phyloP scores from a whole-genome alignment of 495 filamentous ascomycete species.

The Bathelium albidoporum region DNA sequence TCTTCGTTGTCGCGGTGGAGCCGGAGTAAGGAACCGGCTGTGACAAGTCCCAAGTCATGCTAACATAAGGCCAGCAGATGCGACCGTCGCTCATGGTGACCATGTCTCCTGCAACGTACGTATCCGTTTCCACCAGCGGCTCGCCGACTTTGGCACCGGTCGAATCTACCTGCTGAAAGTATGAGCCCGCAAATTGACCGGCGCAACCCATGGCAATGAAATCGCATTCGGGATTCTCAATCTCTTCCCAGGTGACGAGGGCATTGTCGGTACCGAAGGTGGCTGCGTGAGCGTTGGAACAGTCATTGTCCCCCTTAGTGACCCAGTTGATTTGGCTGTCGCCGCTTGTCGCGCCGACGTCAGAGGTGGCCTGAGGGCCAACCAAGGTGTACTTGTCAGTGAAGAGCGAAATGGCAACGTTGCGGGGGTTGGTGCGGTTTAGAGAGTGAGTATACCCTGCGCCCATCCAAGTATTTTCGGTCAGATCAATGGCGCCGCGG shows the following conservation, averaged over 20 bases:
- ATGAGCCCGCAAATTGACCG: slow-evolving; percentile 40
- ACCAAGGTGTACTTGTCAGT: slow-evolving; percentile 41
- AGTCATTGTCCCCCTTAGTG: slow-evolving; percentile 37
- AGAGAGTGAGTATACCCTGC: slow-evolving; percentile 36
- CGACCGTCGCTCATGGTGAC: slow-evolving; percentile 36
- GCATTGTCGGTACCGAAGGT: slow-evolving; percentile 37
- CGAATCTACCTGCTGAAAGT: slow-evolving; percentile 40
- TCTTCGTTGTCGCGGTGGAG: slow-evolving; percentile 13
- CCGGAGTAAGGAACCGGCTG: slow-evolving; percentile 11
- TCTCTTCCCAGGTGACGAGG: slow-evolving; percentile 45
- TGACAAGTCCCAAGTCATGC: slow-evolving; percentile 39
- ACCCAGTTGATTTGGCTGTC: slow-evolving; percentile 46
- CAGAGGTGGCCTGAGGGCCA: slow-evolving; percentile 37
- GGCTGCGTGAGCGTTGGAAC: slow-evolving; percentile 44
- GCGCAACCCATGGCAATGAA: slow-evolving; percentile 43
- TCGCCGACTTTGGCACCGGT: slow-evolving; percentile 35
- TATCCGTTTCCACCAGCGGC: slow-evolving; percentile 31
- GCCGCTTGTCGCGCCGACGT: slow-evolving; percentile 38
- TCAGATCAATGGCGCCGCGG: slow-evolving; percentile 41
- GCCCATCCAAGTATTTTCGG: slow-evolving; percentile 42
- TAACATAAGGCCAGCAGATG: slow-evolving; percentile 48
- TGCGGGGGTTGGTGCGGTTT: slow-evolving; percentile 41
- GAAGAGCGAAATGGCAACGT: slow-evolving; percentile 41
- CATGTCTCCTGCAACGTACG: slow-evolving; percentile 46
- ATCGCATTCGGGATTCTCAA: slow-evolving; percentile 38